A percentile compares a stretch with the other conserved stretches of the same genome.
Conservation (phyloP, 306 rosid genomes). For the Macrotyloma uniflorum region DNA sequence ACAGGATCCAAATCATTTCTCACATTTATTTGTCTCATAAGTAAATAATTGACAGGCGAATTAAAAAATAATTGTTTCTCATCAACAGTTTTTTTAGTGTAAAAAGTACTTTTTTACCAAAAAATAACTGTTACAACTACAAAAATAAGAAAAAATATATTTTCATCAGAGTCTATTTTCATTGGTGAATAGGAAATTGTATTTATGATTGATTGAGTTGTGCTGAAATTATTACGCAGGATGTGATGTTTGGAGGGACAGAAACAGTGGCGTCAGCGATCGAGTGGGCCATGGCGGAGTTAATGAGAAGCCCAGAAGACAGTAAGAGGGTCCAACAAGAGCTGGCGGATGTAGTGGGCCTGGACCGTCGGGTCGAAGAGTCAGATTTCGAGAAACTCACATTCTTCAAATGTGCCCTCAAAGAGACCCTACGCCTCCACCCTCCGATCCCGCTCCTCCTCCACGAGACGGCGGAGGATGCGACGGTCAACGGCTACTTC, state of each 20-base stretch:
- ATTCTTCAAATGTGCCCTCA: slow-evolving; percentile 55
- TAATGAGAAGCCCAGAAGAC: slow-evolving; percentile 74
- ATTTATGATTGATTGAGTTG: neutral
- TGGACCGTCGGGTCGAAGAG: slow-evolving; percentile 69
- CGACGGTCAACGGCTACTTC: slow-evolving; percentile 57
- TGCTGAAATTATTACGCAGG: slow-evolving; percentile 44
- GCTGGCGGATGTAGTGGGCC: slow-evolving; percentile 66
- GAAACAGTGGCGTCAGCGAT: slow-evolving; percentile 95
- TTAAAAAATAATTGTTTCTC: too few species aligned
- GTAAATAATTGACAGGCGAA: too few species aligned
- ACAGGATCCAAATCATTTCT: too few species aligned
- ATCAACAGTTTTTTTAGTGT: too few species aligned
- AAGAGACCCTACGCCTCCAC: slow-evolving; percentile 84
- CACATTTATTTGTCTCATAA: too few species aligned
- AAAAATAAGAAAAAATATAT: too few species aligned
- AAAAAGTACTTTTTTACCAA: too few species aligned
- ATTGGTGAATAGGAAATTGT: too few species aligned
- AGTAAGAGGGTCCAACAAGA: slow-evolving; percentile 64
- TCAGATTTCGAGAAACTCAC: slow-evolving; percentile 71
- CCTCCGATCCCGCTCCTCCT: slow-evolving; percentile 94
- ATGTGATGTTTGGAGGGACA: slow-evolving; percentile 95
- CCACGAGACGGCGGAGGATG: slow-evolving; percentile 83
- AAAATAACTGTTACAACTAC: too few species aligned
- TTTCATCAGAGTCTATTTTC: too few species aligned
- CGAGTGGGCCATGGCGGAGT: slow-evolving; percentile 86